phyloP scores from a whole-genome alignment of 1,284 basidiomycete genomes.

The Puccinia hordei region DNA sequence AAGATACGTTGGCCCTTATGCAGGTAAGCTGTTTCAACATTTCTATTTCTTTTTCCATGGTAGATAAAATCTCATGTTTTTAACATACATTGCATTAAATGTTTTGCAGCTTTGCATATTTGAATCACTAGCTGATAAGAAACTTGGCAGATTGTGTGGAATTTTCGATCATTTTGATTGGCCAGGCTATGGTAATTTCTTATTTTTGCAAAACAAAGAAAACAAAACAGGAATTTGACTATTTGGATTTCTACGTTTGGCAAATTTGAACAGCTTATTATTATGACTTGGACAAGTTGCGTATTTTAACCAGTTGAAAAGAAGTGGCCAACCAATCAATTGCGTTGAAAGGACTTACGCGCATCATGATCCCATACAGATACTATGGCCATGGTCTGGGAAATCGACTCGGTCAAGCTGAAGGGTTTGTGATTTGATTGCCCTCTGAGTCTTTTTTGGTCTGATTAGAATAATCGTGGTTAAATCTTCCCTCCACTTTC shows the following conservation, averaged over 20 bases:
- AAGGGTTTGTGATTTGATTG: constrained; percentile 23
- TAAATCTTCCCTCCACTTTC: neutral
- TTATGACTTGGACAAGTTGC: constrained; percentile 37
- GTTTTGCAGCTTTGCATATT: constrained; percentile 36
- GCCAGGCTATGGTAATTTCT: constrained; percentile 11
- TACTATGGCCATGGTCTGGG: constrained; percentile 31
- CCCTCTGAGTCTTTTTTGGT: neutral
- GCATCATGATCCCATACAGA: neutral
- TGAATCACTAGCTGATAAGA: constrained; percentile 31
- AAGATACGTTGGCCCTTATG: constrained; percentile 34
- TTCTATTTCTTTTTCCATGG: neutral
- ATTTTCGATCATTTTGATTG: constrained; percentile 30
- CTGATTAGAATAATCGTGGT: neutral
- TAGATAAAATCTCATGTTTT: neutral
- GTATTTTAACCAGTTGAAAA: neutral
- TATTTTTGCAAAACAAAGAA: neutral
- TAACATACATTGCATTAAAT: too few species aligned
- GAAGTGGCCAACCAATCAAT: neutral
- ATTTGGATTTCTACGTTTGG: neutral
- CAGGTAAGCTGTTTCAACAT: neutral
- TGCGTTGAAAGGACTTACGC: neutral
- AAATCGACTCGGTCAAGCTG: constrained; percentile 23
- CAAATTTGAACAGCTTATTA: constrained; percentile 25
- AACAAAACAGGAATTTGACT: neutral
- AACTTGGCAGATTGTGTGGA: constrained; percentile 25